Base-by-base conservation (phyloP, 768 basidiomycete species). In the Mycena alexandri region DNA sequence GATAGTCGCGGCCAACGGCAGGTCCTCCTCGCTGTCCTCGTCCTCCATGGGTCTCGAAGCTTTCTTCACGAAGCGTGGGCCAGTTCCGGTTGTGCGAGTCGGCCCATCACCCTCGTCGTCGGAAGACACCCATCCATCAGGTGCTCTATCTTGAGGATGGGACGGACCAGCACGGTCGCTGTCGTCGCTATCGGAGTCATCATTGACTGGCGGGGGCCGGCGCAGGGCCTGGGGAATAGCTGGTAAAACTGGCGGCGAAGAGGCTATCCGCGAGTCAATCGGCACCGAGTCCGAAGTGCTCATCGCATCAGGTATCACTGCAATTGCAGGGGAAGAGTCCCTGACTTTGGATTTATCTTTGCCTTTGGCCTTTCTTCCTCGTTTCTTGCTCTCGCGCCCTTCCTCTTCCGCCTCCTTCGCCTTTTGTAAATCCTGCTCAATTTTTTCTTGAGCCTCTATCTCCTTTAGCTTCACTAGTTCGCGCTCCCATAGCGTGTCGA, bases 401-500 rank as follows among this genome's bases (percentile, higher is more conserved):
- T 82, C 83, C 56, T 80, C 84, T 68, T 81, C 82, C 53, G 80
- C 85, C 64, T 89, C 86, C 58, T 74, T 77, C 54, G 76, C 81
- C 74, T 73, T 80, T 58, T 80, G 83, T 38, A 82, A 85, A 65
- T 88, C 87, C n/a, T 83, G 85, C 63, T 88, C 90, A 13, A 73
- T 75, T 61, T 81, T 84, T 75, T 96, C 95, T 57, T 73, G 76
- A 14, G 87, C 90, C 76, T 97, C 91, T 0, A 96, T 93, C 66
- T 89, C 84, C 68, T 87, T 87, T 58, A 97, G 81, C 76, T 93
- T 97, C 19, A 79, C 87, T 83, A 95, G 86, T 78, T 98, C 96
- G 44, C 88, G 85, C 74, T 96, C 92, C 96, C 96, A 97, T 12
- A 97, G 73, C n/a, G 91, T 92, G 77, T 98, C 96, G 1, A 93